These are phyloP conservation scores for Puccinia horiana DNA, from an alignment of 1,284 basidiomycete species.

Conservation along the genomic window DNA sequence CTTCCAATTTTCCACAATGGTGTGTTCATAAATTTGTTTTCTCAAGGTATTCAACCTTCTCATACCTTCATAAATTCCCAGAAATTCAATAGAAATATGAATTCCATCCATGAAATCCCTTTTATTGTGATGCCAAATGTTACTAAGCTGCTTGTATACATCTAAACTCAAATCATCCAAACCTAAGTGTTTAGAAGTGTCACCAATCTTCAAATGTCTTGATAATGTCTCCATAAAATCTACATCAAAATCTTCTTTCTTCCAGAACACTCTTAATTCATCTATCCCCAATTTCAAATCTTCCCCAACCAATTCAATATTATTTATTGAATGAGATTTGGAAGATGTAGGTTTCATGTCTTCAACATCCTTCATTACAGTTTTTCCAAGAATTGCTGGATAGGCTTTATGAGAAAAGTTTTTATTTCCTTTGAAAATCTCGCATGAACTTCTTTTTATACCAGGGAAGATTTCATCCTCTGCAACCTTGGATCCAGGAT, in stretches of 20 bases:
- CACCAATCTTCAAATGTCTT: neutral
- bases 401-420: neutral
- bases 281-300: neutral
- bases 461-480: neutral
- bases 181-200: neutral
- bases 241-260: neutral
- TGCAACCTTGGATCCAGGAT: neutral
- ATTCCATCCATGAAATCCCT: neutral
- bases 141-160: neutral
- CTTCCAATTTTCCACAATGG: constrained; percentile 2
- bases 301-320: neutral
- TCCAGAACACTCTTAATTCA: neutral
- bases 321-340: neutral
- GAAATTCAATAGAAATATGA: neutral
- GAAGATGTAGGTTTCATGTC: neutral
- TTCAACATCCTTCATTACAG: neutral
- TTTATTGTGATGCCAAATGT: neutral
- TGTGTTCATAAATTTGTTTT: neutral
- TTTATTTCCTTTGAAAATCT: neutral
- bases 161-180: neutral
- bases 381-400: neutral
- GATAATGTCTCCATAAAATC: neutral
- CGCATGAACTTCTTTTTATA: neutral
- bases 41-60: neutral
- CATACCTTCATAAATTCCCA: neutral